Base-by-base conservation (phyloP, 2,329 filamentous ascomycete species). In the Akanthomyces dipterigenus region DNA sequence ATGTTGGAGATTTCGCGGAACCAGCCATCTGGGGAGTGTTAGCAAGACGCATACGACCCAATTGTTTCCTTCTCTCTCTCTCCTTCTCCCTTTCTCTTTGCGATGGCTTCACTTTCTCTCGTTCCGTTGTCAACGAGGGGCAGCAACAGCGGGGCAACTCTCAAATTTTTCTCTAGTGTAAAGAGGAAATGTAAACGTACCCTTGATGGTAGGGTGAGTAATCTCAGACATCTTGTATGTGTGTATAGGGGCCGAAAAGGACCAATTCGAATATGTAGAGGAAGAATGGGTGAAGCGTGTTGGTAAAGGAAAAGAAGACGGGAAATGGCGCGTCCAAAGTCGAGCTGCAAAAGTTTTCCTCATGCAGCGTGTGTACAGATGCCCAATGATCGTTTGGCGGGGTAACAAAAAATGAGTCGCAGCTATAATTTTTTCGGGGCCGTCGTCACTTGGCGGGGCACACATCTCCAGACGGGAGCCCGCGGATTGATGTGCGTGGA, bases 1-100 rank as follows among this genome's bases (percentile, higher is more conserved):
- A 99, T 98, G 74, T 95, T 82, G 70, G 90, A 96, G 80, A 96
- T 93, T 82, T 99, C 95, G 78, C 92, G 90, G 89, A 99, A 99
- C 95, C 95, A 99, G 81, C 93, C 95, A 96, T 98, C 95, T 96
- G 69, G 18, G 34, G 49, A 50, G 38, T 58, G 24, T 55, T 28
- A 20, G 16, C 18, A 34, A 2, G 31, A 9, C 4, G 11, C 31
- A 34, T 34, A 9, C 31, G 11, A 34, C 7, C 11, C 6, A 16
- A 38, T 1, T 40, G 11, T 8, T 22, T 22, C 8, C 31, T 7
- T 34, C 6, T n/a, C 14, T 3, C 14, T 16, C 36, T 1, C 14
- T 16, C 36, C 11, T 2, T n/a, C 14, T 3, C 14, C 9, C 36
- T 1, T 9, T 16, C 36, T 20, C 26, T 42, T 20, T 58, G 55